phyloP scores from a whole-genome alignment of 306 rosid species.

The Lathyrus aphaca region DNA sequence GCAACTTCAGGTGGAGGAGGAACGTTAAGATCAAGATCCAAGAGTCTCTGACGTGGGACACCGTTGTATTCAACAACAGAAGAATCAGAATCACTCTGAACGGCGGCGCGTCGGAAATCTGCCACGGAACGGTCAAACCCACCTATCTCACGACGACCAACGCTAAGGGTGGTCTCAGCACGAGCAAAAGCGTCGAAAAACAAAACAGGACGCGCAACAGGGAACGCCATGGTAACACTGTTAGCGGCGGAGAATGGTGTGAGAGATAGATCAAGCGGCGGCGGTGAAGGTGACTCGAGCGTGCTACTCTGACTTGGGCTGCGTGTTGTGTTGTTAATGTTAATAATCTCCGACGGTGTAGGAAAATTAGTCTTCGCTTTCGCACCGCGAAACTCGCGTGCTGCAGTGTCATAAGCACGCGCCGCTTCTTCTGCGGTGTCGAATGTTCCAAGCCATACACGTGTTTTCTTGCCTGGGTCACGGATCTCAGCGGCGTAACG shows the following conservation, averaged over 20 bases:
- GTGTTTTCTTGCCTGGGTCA: constrained; percentile 80
- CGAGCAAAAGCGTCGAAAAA: constrained; percentile 66
- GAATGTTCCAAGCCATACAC: constrained; percentile 89
- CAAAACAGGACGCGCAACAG: constrained; percentile 47
- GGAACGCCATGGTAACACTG: constrained; percentile 22
- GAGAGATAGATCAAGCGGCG: constrained; percentile 52
- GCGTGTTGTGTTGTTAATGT: constrained; percentile 7
- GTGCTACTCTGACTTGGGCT: constrained; percentile 79
- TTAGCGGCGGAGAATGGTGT: constrained; percentile 28
- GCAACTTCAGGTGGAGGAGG: constrained; percentile 70
- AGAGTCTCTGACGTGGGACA: constrained; percentile 32
- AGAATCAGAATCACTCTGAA: constrained; percentile 57
- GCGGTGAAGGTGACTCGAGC: constrained; percentile 52
- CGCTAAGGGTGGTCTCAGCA: constrained; percentile 21
- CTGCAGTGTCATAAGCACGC: constrained; percentile 80
- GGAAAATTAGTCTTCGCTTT: constrained; percentile 87
- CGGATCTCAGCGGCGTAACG: constrained; percentile 97
- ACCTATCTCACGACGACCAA: constrained; percentile 46
- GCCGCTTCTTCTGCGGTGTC: constrained; percentile 91
- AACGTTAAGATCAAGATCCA: constrained; percentile 76
- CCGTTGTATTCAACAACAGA: constrained; percentile 55
- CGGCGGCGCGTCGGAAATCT: constrained; percentile 32
- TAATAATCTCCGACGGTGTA: constrained; percentile 33
- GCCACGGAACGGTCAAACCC: constrained; percentile 36
- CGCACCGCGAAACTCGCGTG: constrained; percentile 73